Percentiles rank a stretch among this genome's conserved stretches.
Evolutionary conservation across 139 green algal species (phyloP).

Genomic region (Coelastrella sp.): DNA sequence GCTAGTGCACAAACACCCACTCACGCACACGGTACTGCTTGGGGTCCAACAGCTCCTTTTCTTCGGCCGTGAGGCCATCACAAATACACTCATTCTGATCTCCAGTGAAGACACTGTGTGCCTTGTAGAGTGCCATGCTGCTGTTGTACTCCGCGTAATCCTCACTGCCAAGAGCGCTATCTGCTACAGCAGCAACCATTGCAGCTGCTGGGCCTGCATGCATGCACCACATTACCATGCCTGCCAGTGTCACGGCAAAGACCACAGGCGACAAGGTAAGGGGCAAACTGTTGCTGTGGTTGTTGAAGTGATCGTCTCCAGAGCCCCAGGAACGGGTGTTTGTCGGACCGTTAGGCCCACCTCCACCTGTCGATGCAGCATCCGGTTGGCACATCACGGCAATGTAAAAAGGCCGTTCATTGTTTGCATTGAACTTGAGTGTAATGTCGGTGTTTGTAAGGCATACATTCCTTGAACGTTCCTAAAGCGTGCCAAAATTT

Average conservation of each 20-base stretch:
- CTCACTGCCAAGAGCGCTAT: neutral
- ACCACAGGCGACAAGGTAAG: neutral
- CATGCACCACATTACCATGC: neutral
- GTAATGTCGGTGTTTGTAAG: too few relatives aligned
- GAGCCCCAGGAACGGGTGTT: neutral
- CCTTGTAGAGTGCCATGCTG: neutral
- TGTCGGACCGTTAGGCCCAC: neutral
- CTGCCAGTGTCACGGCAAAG: neutral
- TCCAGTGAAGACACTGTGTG: too few relatives aligned
- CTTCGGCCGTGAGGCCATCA: neutral
- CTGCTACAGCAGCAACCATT: too few relatives aligned
- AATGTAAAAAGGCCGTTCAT: too few relatives aligned
- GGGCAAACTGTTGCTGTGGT: neutral
- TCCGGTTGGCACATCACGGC: too few relatives aligned
- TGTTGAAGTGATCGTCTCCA: neutral
- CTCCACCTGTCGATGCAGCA: neutral
- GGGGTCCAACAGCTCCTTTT: constrained; percentile 7
- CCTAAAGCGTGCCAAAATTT: too few relatives aligned
- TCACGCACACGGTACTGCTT: constrained; percentile 38
- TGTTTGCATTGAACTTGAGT: too few relatives aligned
- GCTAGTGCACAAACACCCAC: constrained; percentile 14
- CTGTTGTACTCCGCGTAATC: neutral
- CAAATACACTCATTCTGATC: neutral
- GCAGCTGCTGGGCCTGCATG: neutral
- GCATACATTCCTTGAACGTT: too few relatives aligned